Evolutionary conservation across 2,329 filamentous ascomycete genomes (phyloP).

Genomic region (Lachnellula willkommii): DNA sequence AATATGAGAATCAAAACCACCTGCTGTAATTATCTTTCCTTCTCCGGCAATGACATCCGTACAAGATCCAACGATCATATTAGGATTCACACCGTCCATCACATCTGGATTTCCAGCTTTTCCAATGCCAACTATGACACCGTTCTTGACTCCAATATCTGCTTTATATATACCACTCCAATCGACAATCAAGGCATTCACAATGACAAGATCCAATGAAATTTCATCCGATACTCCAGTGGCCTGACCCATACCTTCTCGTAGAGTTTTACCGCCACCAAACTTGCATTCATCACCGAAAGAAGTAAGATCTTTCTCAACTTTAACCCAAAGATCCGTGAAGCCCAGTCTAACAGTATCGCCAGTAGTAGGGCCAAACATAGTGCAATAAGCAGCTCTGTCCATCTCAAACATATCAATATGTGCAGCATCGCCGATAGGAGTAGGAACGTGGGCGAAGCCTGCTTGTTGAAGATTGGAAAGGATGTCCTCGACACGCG

Average conservation of each 20-base stretch:
- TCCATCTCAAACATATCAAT: constrained; percentile 67
- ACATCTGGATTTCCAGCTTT: constrained; percentile 97
- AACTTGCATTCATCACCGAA: constrained; percentile 96
- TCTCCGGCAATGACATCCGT: constrained; percentile 92
- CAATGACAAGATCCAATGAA: constrained; percentile 77
- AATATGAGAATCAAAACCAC: constrained; percentile 84
- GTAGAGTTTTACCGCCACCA: constrained; percentile 86
- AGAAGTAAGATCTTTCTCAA: constrained; percentile 77
- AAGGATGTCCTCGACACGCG: constrained; percentile 60
- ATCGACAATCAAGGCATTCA: constrained; percentile 85
- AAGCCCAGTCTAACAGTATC: constrained; percentile 76
- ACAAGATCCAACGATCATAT: constrained; percentile 77
- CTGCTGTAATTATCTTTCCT: constrained; percentile 83
- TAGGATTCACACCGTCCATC: constrained; percentile 77
- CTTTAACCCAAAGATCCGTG: constrained; percentile 84
- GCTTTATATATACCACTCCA: constrained; percentile 94
- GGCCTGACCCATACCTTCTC: constrained; percentile 94
- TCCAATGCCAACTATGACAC: constrained; percentile 80
- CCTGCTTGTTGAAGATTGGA: constrained; percentile 62
- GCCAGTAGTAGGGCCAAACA: constrained; percentile 91
- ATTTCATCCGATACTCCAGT: constrained; percentile 68
- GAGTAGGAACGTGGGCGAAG: constrained; percentile 72
- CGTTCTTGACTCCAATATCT: constrained; percentile 88
- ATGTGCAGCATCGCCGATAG: constrained; percentile 44
- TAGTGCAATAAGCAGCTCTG: constrained; percentile 70